Evolutionary conservation across 1,284 basidiomycete genomes (phyloP).

Genomic region (Cryptococcus wingfieldii): DNA sequence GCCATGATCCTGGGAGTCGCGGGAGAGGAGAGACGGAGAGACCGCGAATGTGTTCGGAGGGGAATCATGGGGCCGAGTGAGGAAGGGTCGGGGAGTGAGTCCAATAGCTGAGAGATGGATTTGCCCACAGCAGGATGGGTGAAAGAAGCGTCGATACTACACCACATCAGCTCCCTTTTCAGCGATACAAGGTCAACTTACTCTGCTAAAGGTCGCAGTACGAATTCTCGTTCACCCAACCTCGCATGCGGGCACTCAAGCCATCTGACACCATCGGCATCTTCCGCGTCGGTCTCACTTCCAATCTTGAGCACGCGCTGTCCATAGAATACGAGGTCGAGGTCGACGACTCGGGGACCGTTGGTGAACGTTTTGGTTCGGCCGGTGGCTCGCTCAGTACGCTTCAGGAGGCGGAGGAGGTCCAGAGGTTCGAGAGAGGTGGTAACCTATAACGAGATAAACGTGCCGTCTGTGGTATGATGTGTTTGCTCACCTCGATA

Average conservation of each 20-base stretch:
- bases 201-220: conserved; percentile 83
- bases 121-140: conserved; percentile 59
- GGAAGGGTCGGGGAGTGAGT: conserved; percentile 52
- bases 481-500: conserved; percentile 62
- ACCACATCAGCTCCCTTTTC: not conserved
- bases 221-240: conserved; percentile 82
- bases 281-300: conserved; percentile 44
- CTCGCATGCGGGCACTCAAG: conserved; percentile 81
- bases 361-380: conserved; percentile 76
- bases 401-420: conserved; percentile 67
- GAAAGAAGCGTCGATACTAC: conserved; percentile 55
- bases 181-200: conserved; percentile 49
- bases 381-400: conserved; percentile 71
- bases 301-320: conserved; percentile 60
- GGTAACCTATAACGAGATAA: conserved; percentile 56
- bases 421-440: conserved; percentile 64
- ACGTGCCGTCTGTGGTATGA: not conserved
- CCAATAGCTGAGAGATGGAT: conserved; percentile 55
- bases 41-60: conserved; percentile 52
- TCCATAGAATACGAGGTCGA: conserved; percentile 84
- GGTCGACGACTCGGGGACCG: conserved; percentile 84
- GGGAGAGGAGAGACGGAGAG: conserved; percentile 48
- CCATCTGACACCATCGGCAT: conserved; percentile 57
- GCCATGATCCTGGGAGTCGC: conserved; percentile 75
- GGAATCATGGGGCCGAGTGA: conserved; percentile 42